Evolutionary conservation across 208 protist species (phyloP).

Genomic region (Crithidia bombi): DNA sequence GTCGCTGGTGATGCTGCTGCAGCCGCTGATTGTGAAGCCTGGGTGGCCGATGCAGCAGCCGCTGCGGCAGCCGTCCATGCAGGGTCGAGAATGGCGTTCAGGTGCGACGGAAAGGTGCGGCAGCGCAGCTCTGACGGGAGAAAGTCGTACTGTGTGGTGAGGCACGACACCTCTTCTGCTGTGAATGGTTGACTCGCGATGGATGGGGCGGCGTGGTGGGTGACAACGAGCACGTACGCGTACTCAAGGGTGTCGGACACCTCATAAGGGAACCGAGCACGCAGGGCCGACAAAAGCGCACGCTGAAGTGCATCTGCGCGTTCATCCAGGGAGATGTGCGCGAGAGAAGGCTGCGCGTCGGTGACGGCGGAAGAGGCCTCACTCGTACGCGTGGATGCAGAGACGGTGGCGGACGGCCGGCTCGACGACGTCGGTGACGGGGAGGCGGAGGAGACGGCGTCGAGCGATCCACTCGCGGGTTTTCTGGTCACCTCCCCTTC

Average conservation of each 20-base stretch:
- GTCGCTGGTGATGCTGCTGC: constrained; percentile 1
- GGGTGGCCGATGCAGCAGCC: not conserved
- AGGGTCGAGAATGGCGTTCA: constrained; percentile 48
- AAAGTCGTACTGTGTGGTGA: constrained; percentile 43
- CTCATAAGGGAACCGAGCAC: constrained; percentile 75
- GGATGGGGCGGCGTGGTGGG: constrained; percentile 48
- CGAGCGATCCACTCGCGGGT: not conserved
- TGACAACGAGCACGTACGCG: constrained; percentile 69
- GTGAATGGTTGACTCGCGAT: constrained; percentile 36
- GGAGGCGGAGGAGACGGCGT: not conserved
- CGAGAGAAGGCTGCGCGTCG: not conserved
- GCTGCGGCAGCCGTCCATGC: constrained; percentile 1
- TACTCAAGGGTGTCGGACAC: constrained; percentile 58
- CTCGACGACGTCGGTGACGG: not conserved
- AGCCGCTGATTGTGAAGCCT: not conserved
- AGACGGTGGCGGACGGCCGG: constrained; percentile 2
- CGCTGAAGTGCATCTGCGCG: constrained; percentile 58
- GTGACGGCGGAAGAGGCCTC: not conserved
- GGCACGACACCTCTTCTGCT: constrained; percentile 41
- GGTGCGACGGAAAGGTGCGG: constrained; percentile 70
- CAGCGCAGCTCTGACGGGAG: constrained; percentile 48
- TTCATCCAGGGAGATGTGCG: constrained; percentile 46
- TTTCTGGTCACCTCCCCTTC: not conserved
- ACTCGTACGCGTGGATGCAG: constrained; percentile 8
- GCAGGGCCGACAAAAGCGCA: constrained; percentile 53